Evolutionary conservation across 1,139 yeast species (phyloP), one percentile per base, ranked within the genome.

Genomic region (Pichia sp.): DNA sequence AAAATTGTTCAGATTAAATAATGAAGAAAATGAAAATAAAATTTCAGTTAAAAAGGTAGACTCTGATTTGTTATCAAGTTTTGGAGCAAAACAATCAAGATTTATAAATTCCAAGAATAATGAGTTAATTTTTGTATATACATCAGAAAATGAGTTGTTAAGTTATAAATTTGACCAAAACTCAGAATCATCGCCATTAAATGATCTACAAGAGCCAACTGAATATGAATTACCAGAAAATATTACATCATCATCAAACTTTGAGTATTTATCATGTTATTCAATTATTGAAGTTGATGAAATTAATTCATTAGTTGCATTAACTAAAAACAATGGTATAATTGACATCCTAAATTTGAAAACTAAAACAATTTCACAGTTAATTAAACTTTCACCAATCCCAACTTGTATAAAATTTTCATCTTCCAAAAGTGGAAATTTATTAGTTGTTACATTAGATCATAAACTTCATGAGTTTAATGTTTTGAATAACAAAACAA

Each of bases 381-480:
- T 83, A 48, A 76, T 84, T 14, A 53, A 53, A 39, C 51, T 57
- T 27, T 57, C 59, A 10, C 25, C 79, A 79, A 56, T 70, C 86
- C 53, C 75, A 81, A 83, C 88, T 19, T 79, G 86, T n/a, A 57
- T 89, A 46, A 70, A 73, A 28, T 81, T 87, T 61, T 75, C 88
- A 1, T 31, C 58, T 0, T 36, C 41, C 10, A 36, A 36, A 11
- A 38, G 50, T 16, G 50, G 55, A 3, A 79, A 87, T 3, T 70
- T 91, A 39, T 67, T 86, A 22, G 81, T 85, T 11, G 77, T 85
- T 30, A 83, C 93, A 5, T 81, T 86, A 50, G 96, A 88, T 52
- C 87, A 85, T 66, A 83, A 80, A 60, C 68, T 93, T 29, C 77
- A 78, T 56, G 97, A 91, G 68, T 84, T 88, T 60, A 72, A 75